Conservation (phyloP, 2,329 filamentous ascomycete genomes). For the Cytospora leucostoma region DNA sequence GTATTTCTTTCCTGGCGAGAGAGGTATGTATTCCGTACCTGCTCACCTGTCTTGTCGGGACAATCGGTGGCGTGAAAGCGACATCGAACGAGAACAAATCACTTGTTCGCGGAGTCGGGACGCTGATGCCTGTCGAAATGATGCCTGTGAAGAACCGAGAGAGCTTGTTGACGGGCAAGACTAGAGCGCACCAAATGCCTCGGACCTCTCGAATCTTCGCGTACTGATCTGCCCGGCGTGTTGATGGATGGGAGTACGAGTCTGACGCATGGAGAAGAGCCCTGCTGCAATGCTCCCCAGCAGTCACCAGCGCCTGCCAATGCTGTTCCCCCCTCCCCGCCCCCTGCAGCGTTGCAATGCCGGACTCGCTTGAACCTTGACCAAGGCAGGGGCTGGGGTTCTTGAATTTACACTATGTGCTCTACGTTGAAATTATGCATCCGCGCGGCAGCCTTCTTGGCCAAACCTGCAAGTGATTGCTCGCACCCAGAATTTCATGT, state of each 20-base stretch:
- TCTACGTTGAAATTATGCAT: constrained; percentile 9
- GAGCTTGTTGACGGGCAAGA: neutral
- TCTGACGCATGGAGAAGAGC: neutral
- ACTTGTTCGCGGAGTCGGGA: constrained; percentile 16
- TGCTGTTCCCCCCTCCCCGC: constrained; percentile 13
- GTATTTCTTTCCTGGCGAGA: constrained; percentile 1
- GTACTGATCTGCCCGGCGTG: constrained; percentile 1
- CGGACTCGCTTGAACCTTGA: constrained; percentile 19
- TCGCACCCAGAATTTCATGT: constrained; percentile 12
- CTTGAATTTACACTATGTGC: neutral
- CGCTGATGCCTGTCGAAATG: constrained; percentile 6
- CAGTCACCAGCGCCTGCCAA: neutral
- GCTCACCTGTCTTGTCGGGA: neutral
- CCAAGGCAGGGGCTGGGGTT: constrained; percentile 20
- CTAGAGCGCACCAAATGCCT: constrained; percentile 8
- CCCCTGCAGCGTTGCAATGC: constrained; percentile 24
- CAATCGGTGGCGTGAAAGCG: constrained; percentile 1
- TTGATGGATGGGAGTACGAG: neutral
- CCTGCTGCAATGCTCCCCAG: neutral
- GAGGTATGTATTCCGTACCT: neutral
- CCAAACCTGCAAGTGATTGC: constrained; percentile 10
- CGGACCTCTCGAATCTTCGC: constrained; percentile 9
- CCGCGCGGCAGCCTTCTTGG: constrained; percentile 22
- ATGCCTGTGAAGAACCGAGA: neutral
- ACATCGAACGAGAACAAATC: constrained; percentile 7